Evolutionary conservation across 1,139 yeast genomes (phyloP), one percentile per base, ranked within the genome.

Genomic region (Pneumocystis canis): DNA sequence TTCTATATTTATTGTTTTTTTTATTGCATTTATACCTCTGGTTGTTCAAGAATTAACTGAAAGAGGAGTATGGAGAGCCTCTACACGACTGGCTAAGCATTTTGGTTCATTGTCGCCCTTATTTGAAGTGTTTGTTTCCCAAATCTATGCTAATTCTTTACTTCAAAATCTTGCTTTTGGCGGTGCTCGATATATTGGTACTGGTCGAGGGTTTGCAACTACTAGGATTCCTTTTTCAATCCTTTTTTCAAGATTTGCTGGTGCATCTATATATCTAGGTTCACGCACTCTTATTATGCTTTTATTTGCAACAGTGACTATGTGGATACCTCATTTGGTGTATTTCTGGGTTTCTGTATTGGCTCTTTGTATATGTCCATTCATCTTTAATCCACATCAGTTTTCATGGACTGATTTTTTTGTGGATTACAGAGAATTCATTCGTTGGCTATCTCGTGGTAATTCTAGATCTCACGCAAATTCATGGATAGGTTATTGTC

Each of bases 181-280:
- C 79, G 99, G 99, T 80, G 99, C 98, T 68, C 87, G 97, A 77
- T 92, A 92, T 80, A 92, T 92, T 74, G 89, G 97, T 65, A 92
- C 98, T 64, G 98, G 98, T 77, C 89, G 98, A 84, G 97, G 97
- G 76, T 89, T 92, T 74, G 98, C 98, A 58, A 92, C 97, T 68
- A 92, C 97, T 20, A 89, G 98, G 80, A 90, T 90, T 73, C 97
- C 97, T 69, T 92, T 94, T 79, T 86, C 96, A 59, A 94, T 92
- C 64, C 79, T 92, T 75, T 92, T 89, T 75, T 87, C 97, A 59
- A 87, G 98, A 77, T 92, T 94, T 78, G 97, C 98, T 66, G 95
- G 92, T 69, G 89, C 96, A 58, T 89, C 97, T 59, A 92, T 94
- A 73, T 92, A 92, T 75, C 83, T 89, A 83, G 99, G 99, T 74